Conservation (phyloP, 139 green algal species). For the Gonium pectorale region DNA sequence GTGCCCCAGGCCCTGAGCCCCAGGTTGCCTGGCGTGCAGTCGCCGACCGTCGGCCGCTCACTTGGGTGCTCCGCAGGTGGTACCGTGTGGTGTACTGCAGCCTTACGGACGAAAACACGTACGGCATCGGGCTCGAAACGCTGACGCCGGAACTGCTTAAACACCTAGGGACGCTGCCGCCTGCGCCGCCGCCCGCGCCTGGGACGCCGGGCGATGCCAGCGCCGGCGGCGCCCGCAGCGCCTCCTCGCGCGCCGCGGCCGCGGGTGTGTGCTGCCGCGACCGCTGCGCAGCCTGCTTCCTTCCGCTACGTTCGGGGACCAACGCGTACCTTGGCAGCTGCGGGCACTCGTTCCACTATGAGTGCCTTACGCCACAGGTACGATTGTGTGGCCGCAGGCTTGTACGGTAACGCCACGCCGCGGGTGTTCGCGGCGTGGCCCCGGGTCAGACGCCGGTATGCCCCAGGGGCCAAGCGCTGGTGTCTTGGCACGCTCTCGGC, state of each 20-base stretch:
- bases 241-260: neutral
- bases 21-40: too few relatives aligned
- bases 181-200: neutral
- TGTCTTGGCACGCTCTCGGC: too few relatives aligned
- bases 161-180: slow-evolving; percentile 6
- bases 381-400: too few relatives aligned
- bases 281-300: slow-evolving; percentile 17
- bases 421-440: too few relatives aligned
- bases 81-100: slow-evolving; percentile 40
- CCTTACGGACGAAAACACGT: slow-evolving; percentile 13
- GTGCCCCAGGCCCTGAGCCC: too few relatives aligned
- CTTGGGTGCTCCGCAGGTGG: slow-evolving; percentile 3
- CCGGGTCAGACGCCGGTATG: too few relatives aligned
- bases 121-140: slow-evolving; percentile 33
- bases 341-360: slow-evolving; percentile 25
- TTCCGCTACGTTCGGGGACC: slow-evolving; percentile 10
- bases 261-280: neutral
- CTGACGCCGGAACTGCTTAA: slow-evolving; percentile 17
- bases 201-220: neutral
- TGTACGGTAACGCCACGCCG: too few relatives aligned
- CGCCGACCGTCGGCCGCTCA: too few relatives aligned
- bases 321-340: slow-evolving; percentile 33
- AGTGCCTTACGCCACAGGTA: slow-evolving; percentile 36
- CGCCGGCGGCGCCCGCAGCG: neutral
- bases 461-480: too few relatives aligned